phyloP scores from a whole-genome alignment of 345 rosid species.

The Salix dunnii region DNA sequence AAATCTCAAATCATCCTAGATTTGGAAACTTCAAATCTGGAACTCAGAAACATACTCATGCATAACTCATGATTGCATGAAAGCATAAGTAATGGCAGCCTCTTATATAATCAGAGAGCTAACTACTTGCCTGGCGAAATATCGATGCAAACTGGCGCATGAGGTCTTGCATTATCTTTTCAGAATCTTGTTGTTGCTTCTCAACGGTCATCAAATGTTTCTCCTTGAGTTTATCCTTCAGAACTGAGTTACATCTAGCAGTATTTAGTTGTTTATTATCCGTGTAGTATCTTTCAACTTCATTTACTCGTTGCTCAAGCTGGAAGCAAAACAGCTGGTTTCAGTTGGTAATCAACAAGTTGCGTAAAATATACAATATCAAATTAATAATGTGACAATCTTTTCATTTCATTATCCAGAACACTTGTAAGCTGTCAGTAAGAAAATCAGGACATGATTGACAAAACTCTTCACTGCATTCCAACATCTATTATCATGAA shows the following conservation, averaged over 20 bases:
- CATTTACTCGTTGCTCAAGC: constrained; percentile 71
- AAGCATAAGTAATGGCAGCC: background rate
- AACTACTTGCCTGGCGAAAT: constrained; percentile 50
- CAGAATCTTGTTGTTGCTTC: constrained; percentile 63
- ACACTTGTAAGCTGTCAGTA: no score
- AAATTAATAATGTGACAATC: no score
- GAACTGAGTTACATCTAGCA: constrained; percentile 42
- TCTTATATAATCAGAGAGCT: background rate
- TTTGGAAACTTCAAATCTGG: background rate
- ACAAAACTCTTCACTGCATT: no score
- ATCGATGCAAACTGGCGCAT: constrained; percentile 75
- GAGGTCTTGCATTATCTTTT: constrained; percentile 89
- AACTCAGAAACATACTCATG: background rate
- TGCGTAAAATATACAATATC: no score
- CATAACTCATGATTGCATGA: background rate
- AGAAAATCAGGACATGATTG: no score
- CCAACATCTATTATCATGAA: no score
- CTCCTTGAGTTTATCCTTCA: constrained; percentile 57
- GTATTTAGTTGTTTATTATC: constrained; percentile 37
- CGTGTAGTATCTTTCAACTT: constrained; percentile 60
- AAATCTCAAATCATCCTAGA: no score
- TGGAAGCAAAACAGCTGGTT: constrained; percentile 19
- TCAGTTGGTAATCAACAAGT: background rate
- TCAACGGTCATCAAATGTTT: constrained; percentile 51
- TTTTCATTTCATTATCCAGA: no score